These are phyloP conservation scores for Penicillium canariense DNA, from an alignment of 495 filamentous ascomycete genomes.

Conservation along the genomic window DNA sequence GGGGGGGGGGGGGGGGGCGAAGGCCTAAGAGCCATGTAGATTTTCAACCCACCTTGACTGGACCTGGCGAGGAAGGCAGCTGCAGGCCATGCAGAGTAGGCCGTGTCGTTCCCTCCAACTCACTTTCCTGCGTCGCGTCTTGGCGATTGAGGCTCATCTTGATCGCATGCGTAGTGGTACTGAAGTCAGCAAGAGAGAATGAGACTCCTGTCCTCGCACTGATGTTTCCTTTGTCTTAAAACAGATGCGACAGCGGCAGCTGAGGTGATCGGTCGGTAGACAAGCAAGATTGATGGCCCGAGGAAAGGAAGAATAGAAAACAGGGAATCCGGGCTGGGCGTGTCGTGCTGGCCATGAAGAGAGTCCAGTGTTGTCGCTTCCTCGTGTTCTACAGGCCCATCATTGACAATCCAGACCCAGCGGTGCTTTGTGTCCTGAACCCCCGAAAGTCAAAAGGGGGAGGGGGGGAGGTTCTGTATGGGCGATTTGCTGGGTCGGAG, in stretches of 20 bases:
- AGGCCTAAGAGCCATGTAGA: background rate
- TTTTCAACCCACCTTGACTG: constrained; percentile 26
- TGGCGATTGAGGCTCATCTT: constrained; percentile 44
- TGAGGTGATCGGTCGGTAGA: background rate
- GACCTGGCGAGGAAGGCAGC: constrained; percentile 18
- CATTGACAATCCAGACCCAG: constrained; percentile 7
- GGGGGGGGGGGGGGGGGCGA: background rate
- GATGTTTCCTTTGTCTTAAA: background rate
- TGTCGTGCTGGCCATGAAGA: constrained; percentile 26
- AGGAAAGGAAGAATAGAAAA: constrained; percentile 5
- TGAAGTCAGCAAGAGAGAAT: background rate
- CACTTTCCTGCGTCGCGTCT: constrained; percentile 21
- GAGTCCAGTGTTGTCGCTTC: constrained; percentile 11
- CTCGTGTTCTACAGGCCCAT: constrained; percentile 22
- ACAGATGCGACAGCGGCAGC: background rate
- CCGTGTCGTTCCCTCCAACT: constrained; percentile 19
- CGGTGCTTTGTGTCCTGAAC: background rate
- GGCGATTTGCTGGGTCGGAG: background rate
- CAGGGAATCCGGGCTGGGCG: constrained; percentile 4
- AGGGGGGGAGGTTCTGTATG: background rate
- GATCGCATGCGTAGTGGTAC: constrained; percentile 10
- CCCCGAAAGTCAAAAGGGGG: background rate
- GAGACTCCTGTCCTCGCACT: background rate
- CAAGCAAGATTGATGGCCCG: background rate
- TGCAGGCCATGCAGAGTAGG: constrained; percentile 22